Conservation (phyloP, 2,329 filamentous ascomycete genomes). For the Aspergillus awamori region DNA sequence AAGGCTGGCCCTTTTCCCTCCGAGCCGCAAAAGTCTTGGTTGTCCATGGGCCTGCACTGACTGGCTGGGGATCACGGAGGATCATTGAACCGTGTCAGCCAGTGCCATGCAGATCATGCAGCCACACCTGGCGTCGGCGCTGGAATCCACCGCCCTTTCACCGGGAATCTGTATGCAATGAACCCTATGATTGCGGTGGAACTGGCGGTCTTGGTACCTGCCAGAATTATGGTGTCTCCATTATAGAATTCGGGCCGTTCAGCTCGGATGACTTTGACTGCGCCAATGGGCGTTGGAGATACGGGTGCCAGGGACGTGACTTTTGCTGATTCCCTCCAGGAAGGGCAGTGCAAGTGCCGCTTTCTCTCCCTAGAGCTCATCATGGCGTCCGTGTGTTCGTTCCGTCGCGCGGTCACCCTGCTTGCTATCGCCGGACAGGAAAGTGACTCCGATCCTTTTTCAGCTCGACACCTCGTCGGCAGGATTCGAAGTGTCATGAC, state of each 20-base stretch:
- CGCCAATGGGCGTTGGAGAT: not conserved
- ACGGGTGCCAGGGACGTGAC: not conserved
- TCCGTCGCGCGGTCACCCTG: not conserved
- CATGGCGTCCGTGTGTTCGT: not conserved
- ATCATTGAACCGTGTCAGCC: not conserved
- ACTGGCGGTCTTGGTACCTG: slow-evolving; percentile 7
- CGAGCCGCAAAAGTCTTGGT: slow-evolving; percentile 14
- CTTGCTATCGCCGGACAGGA: not conserved
- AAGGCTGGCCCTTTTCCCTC: not conserved
- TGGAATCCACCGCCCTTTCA: slow-evolving; percentile 14
- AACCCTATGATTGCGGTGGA: slow-evolving; percentile 10
- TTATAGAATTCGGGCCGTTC: not conserved
- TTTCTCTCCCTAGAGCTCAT: not conserved
- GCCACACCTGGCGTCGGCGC: slow-evolving; percentile 2
- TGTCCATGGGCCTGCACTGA: not conserved
- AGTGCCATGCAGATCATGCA: slow-evolving; percentile 11
- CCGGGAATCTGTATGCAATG: slow-evolving; percentile 6
- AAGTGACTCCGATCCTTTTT: slow-evolving; percentile 1
- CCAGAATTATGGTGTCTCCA: not conserved
- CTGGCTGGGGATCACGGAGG: not conserved
- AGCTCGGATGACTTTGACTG: slow-evolving; percentile 4
- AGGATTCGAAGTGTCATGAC: not conserved
- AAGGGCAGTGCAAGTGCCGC: not conserved
- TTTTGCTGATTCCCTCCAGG: not conserved
- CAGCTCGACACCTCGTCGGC: not conserved